Percentiles rank a stretch among this genome's conserved stretches.
phyloP scores from a whole-genome alignment of 2,329 filamentous ascomycete genomes.

The Fusarium verrucosum region DNA sequence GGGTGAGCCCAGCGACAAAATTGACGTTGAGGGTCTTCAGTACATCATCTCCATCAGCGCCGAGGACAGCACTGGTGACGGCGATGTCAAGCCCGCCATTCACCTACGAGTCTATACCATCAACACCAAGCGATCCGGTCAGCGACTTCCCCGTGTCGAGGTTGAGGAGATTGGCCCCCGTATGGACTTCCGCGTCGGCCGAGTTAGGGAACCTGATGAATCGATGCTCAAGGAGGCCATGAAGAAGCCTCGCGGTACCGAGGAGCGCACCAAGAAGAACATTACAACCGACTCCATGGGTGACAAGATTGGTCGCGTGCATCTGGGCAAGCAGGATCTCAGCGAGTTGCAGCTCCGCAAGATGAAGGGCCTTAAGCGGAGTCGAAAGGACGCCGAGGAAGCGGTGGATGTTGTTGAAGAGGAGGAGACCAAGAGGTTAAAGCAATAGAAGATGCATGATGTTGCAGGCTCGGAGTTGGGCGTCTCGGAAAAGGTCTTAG shows the following conservation, averaged over 20 bases:
- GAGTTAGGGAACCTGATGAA: slow-evolving; percentile 80
- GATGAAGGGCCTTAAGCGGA: slow-evolving; percentile 98
- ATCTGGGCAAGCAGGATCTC: slow-evolving; percentile 90
- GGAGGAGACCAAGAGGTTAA: slow-evolving; percentile 52
- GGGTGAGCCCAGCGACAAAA: slow-evolving; percentile 76
- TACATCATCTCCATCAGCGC: slow-evolving; percentile 87
- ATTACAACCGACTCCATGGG: slow-evolving; percentile 89
- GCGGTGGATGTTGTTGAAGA: slow-evolving; percentile 56
- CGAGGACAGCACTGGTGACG: slow-evolving; percentile 64
- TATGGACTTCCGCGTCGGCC: slow-evolving; percentile 89
- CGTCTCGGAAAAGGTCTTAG: slow-evolving; percentile 46
- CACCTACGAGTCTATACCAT: slow-evolving; percentile 86
- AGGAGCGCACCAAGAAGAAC: slow-evolving; percentile 94
- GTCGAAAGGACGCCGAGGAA: slow-evolving; percentile 66
- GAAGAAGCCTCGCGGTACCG: slow-evolving; percentile 79
- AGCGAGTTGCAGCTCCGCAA: slow-evolving; percentile 90
- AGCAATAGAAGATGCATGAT: slow-evolving; percentile 43
- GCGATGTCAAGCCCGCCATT: slow-evolving; percentile 63
- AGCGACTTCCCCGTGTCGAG: slow-evolving; percentile 88
- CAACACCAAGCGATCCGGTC: slow-evolving; percentile 83
- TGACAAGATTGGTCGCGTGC: slow-evolving; percentile 94
- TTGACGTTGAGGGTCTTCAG: slow-evolving; percentile 95
- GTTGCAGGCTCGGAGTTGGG: slow-evolving; percentile 46
- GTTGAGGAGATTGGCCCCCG: slow-evolving; percentile 95
- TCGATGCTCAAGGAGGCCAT: slow-evolving; percentile 88